phyloP scores from a whole-genome alignment of 1,284 basidiomycete genomes.

The Rhodotorula sp. region DNA sequence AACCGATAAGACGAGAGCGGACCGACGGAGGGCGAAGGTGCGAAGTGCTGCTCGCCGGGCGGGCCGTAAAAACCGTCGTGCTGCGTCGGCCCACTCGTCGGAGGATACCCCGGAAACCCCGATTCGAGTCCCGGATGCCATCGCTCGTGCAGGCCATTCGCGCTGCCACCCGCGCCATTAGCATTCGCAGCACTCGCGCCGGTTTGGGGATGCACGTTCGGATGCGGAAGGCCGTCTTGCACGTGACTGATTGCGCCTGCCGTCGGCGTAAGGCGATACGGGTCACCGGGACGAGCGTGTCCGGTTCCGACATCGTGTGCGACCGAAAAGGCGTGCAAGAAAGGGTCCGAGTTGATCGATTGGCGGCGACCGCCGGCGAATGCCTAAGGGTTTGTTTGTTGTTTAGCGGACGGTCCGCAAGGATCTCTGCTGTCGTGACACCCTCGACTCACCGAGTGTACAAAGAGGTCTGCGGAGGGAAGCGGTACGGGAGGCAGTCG shows the following conservation, averaged over 20 bases:
- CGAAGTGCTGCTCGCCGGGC: background rate
- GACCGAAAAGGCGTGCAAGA: slow-evolving; percentile 35
- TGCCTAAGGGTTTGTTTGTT: background rate
- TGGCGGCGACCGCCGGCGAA: slow-evolving; percentile 25
- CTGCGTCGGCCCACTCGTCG: background rate
- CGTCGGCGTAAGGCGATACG: background rate
- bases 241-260: background rate
- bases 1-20: slow-evolving; percentile 28
- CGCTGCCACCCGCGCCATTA: background rate
- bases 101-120: background rate
- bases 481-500: slow-evolving; percentile 26
- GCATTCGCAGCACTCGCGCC: background rate
- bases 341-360: slow-evolving; percentile 37
- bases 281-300: background rate
- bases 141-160: background rate
- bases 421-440: background rate
- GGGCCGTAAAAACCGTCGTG: background rate
- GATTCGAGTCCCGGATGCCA: background rate
- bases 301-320: background rate
- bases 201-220: background rate
- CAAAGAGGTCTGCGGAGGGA: slow-evolving; percentile 12
- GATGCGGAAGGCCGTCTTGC: background rate
- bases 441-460: background rate
- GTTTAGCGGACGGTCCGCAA: background rate
- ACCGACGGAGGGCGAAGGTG: background rate